phyloP scores from a whole-genome alignment of 2,329 filamentous ascomycete species.

The Aspergillus costaricaensis region DNA sequence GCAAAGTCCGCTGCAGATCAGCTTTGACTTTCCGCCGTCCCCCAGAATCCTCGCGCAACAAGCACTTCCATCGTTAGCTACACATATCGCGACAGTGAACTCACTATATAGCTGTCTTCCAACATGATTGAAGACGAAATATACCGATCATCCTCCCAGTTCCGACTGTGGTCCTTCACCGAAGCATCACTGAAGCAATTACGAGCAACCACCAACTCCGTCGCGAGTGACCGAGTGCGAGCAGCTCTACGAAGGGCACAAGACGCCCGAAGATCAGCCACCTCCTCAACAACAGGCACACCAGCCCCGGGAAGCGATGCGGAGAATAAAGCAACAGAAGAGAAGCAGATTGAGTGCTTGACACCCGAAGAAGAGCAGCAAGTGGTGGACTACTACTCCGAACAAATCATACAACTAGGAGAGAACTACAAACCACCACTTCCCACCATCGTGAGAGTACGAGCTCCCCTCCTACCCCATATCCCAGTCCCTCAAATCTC shows the following conservation, averaged over 20 bases:
- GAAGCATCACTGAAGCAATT: conserved; percentile 69
- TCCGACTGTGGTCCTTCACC: conserved; percentile 88
- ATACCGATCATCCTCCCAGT: conserved; percentile 89
- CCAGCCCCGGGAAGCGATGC: conserved; percentile 32
- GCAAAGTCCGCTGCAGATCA: conserved; percentile 8
- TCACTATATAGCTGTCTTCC: not conserved
- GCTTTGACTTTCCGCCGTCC: not conserved
- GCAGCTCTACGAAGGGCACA: conserved; percentile 56
- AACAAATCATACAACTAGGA: conserved; percentile 59
- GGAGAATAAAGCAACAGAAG: conserved; percentile 35
- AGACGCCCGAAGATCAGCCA: conserved; percentile 36
- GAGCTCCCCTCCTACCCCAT: conserved; percentile 13
- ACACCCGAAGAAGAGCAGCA: conserved; percentile 79
- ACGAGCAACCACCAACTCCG: conserved; percentile 74
- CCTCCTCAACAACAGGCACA: conserved; percentile 34
- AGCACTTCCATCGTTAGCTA: not conserved
- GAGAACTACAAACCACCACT: conserved; percentile 60
- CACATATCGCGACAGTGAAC: not conserved
- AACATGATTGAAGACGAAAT: conserved; percentile 84
- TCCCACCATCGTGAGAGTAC: conserved; percentile 62
- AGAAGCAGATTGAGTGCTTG: conserved; percentile 69
- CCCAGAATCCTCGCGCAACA: not conserved
- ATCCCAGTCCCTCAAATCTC: not conserved
- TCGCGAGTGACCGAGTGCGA: conserved; percentile 70
- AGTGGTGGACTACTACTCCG: conserved; percentile 77